Percentiles rank a stretch among this genome's conserved stretches.
These are phyloP conservation scores for Alternaria conjuncta DNA, from an alignment of 2,329 filamentous ascomycete genomes.

Conservation along the genomic window DNA sequence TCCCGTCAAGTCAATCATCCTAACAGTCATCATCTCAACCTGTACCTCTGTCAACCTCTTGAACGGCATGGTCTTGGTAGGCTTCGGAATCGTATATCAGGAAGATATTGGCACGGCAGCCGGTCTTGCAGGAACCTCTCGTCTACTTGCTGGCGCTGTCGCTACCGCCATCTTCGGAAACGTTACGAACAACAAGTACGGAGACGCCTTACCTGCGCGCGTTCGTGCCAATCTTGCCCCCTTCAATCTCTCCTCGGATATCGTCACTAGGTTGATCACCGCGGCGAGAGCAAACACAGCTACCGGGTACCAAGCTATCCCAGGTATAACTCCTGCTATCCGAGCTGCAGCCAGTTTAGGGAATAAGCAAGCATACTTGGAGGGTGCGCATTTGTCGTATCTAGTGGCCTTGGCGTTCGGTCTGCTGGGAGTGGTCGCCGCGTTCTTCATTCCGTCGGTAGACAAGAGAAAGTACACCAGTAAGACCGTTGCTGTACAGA, in stretches of 20 bases:
- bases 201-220: constrained; percentile 12
- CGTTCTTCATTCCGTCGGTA: constrained; percentile 35
- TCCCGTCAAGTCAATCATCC: constrained; percentile 31
- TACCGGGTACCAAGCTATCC: constrained; percentile 34
- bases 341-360: constrained; percentile 31
- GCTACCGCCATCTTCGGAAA: constrained; percentile 39
- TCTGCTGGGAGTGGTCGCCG: constrained; percentile 31
- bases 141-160: constrained; percentile 36
- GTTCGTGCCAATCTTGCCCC: constrained; percentile 24
- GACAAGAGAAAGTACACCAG: constrained; percentile 37
- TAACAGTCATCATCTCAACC: constrained; percentile 37
- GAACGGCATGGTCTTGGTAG: constrained; percentile 39
- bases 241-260: constrained; percentile 23
- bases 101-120: constrained; percentile 42
- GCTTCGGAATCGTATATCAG: constrained; percentile 39
- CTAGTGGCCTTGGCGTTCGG: constrained; percentile 44
- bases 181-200: constrained; percentile 39
- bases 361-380: constrained; percentile 38
- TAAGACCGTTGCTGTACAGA: constrained; percentile 37
- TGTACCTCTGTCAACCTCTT: constrained; percentile 37
- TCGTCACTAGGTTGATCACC: constrained; percentile 22
- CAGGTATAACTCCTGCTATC: constrained; percentile 37
- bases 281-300: constrained; percentile 34
- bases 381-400: constrained; percentile 35
- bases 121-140: constrained; percentile 37